Evolutionary conservation across 371 early-diverging fungal species (phyloP).

Genomic region (Mucor ambiguus): DNA sequence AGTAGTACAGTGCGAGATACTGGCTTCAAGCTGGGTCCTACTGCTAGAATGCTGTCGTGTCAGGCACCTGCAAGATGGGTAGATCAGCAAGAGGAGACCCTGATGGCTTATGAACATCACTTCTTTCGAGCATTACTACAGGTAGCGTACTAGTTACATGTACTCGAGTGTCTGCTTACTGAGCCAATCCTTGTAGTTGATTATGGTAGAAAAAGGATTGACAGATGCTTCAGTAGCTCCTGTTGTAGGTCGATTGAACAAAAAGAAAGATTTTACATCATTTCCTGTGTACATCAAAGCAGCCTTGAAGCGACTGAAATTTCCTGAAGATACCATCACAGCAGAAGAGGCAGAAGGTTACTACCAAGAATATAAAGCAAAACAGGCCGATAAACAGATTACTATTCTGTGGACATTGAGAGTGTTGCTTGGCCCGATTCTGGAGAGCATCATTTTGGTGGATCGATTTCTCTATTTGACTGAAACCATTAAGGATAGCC

Average conservation of each 20-base stretch:
- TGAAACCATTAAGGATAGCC: slow-evolving; percentile 41
- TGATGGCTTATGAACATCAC: slow-evolving; percentile 69
- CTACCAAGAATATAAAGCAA: slow-evolving; percentile 33
- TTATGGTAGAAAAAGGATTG: slow-evolving; percentile 60
- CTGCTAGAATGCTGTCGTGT: slow-evolving; percentile 82
- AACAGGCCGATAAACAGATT: slow-evolving; percentile 58
- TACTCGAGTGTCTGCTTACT: neutral
- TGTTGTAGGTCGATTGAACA: slow-evolving; percentile 60
- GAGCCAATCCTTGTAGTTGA: slow-evolving; percentile 16
- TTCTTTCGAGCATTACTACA: slow-evolving; percentile 76
- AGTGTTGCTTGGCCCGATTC: slow-evolving; percentile 68
- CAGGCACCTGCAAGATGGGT: slow-evolving; percentile 84
- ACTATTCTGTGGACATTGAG: slow-evolving; percentile 81
- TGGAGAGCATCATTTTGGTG: slow-evolving; percentile 76
- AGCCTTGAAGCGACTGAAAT: slow-evolving; percentile 44
- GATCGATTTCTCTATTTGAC: slow-evolving; percentile 74
- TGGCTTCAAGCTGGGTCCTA: slow-evolving; percentile 60
- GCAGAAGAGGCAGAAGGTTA: slow-evolving; percentile 46
- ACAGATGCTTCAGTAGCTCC: slow-evolving; percentile 53
- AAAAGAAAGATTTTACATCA: slow-evolving; percentile 48
- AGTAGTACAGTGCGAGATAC: slow-evolving; percentile 24
- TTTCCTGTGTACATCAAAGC: slow-evolving; percentile 38
- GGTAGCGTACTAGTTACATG: slow-evolving; percentile 17
- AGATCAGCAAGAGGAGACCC: slow-evolving; percentile 47
- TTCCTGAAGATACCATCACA: slow-evolving; percentile 43